Conservation (phyloP, 805 yeast genomes). For the Yarrowia sp. region DNA sequence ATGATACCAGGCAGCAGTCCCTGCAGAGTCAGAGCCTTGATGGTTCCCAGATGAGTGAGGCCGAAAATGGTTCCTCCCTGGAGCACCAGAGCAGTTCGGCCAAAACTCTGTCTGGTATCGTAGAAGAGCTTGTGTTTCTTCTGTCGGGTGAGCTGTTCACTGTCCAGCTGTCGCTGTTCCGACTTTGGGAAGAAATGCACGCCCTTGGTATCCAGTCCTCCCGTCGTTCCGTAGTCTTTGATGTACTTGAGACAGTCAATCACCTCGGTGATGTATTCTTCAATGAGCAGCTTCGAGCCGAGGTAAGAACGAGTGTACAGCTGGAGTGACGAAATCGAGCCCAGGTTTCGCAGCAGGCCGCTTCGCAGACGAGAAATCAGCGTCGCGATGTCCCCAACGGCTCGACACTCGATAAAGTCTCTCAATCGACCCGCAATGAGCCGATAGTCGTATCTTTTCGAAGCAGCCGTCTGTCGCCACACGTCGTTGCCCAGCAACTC, state of each 20-base stretch:
- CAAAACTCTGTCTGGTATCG: constrained; percentile 85
- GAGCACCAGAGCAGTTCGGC: constrained; percentile 85
- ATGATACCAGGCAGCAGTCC: constrained; percentile 82
- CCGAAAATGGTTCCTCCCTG: constrained; percentile 98
- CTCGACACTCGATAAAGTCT: constrained; percentile 66
- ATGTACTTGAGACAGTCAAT: constrained; percentile 68
- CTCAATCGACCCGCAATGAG: constrained; percentile 78
- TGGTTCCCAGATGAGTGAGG: constrained; percentile 90
- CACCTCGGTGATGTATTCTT: constrained; percentile 82
- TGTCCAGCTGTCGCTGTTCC: constrained; percentile 45
- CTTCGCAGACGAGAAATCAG: constrained; percentile 76
- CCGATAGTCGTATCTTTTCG: constrained; percentile 81
- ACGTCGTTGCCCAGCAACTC: constrained; percentile 52
- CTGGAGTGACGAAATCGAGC: constrained; percentile 81
- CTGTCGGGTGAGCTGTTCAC: constrained; percentile 51
- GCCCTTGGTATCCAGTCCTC: constrained; percentile 14
- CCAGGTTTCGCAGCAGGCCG: constrained; percentile 87
- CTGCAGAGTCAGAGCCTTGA: constrained; percentile 77
- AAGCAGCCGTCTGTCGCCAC: constrained; percentile 78
- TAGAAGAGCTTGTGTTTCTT: constrained; percentile 77
- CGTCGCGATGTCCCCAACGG: constrained; percentile 61
- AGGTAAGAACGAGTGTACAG: constrained; percentile 80
- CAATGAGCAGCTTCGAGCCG: constrained; percentile 89
- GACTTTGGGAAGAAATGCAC: constrained; percentile 39
- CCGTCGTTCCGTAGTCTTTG: constrained; percentile 51